phyloP scores from a whole-genome alignment of 768 basidiomycete species.

The Naganishia onofrii region DNA sequence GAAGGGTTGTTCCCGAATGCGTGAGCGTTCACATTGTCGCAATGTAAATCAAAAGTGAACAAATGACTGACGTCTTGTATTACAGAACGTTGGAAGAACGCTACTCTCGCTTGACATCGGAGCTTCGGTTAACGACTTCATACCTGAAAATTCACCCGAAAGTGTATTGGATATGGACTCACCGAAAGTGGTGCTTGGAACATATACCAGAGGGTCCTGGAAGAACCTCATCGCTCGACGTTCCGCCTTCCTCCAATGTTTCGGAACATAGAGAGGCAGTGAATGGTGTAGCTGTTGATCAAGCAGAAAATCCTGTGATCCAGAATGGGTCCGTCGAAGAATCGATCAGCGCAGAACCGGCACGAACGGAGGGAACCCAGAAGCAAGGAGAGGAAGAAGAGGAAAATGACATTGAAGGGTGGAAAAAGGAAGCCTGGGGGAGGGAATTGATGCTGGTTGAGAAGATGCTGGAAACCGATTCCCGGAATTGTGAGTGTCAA shows the following conservation, averaged over 20 bases:
- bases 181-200: conserved; percentile 90
- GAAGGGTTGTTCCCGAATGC: conserved; percentile 67
- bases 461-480: conserved; percentile 84
- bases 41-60: background rate
- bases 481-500: conserved; percentile 76
- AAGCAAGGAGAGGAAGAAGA: conserved; percentile 43
- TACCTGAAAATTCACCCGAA: conserved; percentile 84
- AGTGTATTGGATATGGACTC: conserved; percentile 99
- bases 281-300: background rate
- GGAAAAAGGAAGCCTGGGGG: conserved; percentile 79
- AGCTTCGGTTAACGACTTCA: conserved; percentile 74
- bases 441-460: conserved; percentile 83
- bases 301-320: background rate
- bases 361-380: background rate
- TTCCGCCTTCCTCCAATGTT: background rate
- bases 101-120: conserved; percentile 65
- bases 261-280: background rate
- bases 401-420: conserved; percentile 55
- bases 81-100: conserved; percentile 63
- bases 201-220: conserved; percentile 74
- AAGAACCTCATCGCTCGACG: conserved; percentile 21
- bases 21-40: conserved; percentile 54
- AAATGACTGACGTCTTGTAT: background rate
- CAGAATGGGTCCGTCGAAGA: background rate
- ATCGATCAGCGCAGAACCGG: background rate